Evolutionary conservation across 257 asterid genomes (phyloP).

Genomic region (Haberlea rhodopensis): DNA sequence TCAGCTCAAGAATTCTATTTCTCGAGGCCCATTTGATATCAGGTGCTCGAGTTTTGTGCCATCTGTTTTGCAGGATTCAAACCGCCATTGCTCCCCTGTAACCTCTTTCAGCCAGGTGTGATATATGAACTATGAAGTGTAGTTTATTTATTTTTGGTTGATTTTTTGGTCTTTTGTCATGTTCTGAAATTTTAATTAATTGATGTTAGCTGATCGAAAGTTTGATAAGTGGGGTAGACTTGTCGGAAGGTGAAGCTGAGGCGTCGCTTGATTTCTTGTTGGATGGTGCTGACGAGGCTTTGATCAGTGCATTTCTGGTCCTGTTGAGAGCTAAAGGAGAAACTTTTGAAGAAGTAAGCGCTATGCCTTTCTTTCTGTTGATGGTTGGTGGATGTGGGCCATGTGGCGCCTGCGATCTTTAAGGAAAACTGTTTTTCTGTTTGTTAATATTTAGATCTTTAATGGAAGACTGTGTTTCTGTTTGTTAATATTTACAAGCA

Average conservation of each 20-base stretch:
- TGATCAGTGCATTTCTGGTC: constrained; percentile 94
- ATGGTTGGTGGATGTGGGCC: too few relatives aligned
- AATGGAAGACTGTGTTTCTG: too few relatives aligned
- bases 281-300: constrained; percentile 85
- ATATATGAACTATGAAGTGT: not conserved
- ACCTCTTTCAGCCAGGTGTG: constrained; percentile 49
- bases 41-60: constrained; percentile 30
- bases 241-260: constrained; percentile 85
- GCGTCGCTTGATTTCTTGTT: constrained; percentile 76
- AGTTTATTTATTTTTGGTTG: not conserved
- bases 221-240: constrained; percentile 70
- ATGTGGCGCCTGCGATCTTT: too few relatives aligned
- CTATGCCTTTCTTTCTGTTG: not conserved
- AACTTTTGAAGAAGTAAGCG: constrained; percentile 80
- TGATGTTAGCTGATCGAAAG: constrained; percentile 60
- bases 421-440: too few relatives aligned
- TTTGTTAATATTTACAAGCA: too few relatives aligned
- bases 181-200: not conserved
- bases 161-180: not conserved
- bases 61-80: constrained; percentile 31
- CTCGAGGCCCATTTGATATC: constrained; percentile 14
- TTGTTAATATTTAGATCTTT: too few relatives aligned
- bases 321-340: constrained; percentile 96
- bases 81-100: constrained; percentile 29
- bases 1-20: constrained; percentile 15